phyloP scores from a whole-genome alignment of 2,329 filamentous ascomycete species.

The Cercospora zeae-maydis region DNA sequence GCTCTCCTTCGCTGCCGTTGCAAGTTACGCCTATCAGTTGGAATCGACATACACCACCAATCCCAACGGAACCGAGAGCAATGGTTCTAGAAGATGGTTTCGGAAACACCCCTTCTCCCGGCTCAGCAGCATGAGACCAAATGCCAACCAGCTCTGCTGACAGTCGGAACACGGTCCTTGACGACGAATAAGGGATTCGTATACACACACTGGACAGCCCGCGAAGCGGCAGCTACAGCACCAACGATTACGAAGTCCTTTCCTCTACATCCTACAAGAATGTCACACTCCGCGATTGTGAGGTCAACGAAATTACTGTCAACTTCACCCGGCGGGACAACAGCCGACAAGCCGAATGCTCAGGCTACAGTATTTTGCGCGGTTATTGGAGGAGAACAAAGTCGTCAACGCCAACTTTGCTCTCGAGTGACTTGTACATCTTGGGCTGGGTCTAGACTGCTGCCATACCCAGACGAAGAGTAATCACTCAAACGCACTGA shows the following conservation, averaged over 20 bases:
- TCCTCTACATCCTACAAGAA: constrained; percentile 10
- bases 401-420: not conserved
- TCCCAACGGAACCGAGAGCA: constrained; percentile 7
- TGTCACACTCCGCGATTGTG: constrained; percentile 1
- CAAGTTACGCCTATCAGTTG: constrained; percentile 12
- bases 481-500: no score
- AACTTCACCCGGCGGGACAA: constrained; percentile 2
- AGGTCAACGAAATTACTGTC: constrained; percentile 9
- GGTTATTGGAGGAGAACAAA: not conserved
- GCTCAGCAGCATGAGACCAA: constrained; percentile 10
- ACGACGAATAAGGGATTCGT: constrained; percentile 10
- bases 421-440: no score
- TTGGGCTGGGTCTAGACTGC: no score
- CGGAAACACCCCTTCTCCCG: constrained; percentile 13
- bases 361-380: constrained; percentile 1
- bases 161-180: constrained; percentile 8
- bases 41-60: constrained; percentile 11
- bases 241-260: not conserved
- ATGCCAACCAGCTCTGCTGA: constrained; percentile 10
- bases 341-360: constrained; percentile 1
- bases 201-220: constrained; percentile 9
- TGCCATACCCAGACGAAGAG: no score
- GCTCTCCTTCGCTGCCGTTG: constrained; percentile 14
- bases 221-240: not conserved
- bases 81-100: constrained; percentile 6